A percentile compares a stretch with the other conserved stretches of the same genome.
phyloP scores from a whole-genome alignment of 495 filamentous ascomycete genomes.

The Baudoinia panamericana region DNA sequence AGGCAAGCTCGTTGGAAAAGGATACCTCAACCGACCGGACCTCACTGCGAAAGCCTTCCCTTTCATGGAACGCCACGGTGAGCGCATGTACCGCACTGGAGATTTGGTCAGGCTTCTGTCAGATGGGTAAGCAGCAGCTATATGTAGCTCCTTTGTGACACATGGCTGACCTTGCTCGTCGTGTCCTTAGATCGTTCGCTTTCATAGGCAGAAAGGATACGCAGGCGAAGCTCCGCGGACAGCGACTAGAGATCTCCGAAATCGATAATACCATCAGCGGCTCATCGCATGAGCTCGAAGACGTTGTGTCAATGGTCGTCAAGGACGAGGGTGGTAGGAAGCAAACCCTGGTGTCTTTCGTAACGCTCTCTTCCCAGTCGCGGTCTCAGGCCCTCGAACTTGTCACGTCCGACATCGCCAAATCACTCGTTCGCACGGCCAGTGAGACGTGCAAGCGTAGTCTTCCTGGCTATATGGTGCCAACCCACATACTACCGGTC shows the following conservation, averaged over 20 bases:
- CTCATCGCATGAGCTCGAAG: slow-evolving; percentile 33
- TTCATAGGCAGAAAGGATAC: slow-evolving; percentile 66
- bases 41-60: slow-evolving; percentile 54
- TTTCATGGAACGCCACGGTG: slow-evolving; percentile 34
- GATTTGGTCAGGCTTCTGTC: slow-evolving; percentile 62
- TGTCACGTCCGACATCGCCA: slow-evolving; percentile 15
- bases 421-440: slow-evolving; percentile 24
- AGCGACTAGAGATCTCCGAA: slow-evolving; percentile 64
- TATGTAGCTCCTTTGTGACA: too few relatives aligned
- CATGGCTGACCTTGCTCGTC: too few relatives aligned
- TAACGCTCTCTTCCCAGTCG: slow-evolving; percentile 30
- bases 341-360: slow-evolving; percentile 59
- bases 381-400: slow-evolving; percentile 14
- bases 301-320: slow-evolving; percentile 54
- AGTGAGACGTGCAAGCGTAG: slow-evolving; percentile 42
- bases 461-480: slow-evolving; percentile 65
- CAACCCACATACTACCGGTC: slow-evolving; percentile 55
- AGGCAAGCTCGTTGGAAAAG: slow-evolving; percentile 73
- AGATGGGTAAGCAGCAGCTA: too few relatives aligned
- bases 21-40: slow-evolving; percentile 67
- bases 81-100: slow-evolving; percentile 61
- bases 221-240: slow-evolving; percentile 68
- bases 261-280: slow-evolving; percentile 54
- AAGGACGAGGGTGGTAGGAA: slow-evolving; percentile 43
- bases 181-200: slow-evolving; percentile 54